A percentile compares a stretch with the other conserved stretches of the same genome.
Evolutionary conservation across 768 basidiomycete species (phyloP).

Genomic region (Imleria badia): DNA sequence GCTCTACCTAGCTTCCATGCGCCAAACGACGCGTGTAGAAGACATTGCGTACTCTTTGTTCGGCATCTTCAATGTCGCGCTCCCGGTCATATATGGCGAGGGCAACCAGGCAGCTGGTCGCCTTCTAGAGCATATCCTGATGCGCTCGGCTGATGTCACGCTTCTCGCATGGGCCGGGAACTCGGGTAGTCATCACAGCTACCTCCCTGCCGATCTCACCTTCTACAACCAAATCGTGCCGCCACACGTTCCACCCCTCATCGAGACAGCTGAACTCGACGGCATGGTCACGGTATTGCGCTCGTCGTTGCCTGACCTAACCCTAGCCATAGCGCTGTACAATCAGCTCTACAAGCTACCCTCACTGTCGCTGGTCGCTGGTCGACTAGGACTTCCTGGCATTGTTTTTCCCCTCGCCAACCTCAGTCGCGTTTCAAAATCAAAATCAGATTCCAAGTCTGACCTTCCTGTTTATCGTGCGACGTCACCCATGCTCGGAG

Average conservation of each 20-base stretch:
- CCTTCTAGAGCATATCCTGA: conserved; percentile 5
- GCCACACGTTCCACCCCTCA: neutral
- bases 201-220: neutral
- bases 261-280: neutral
- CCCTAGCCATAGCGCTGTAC: neutral
- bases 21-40: neutral
- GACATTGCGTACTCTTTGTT: conserved; percentile 11
- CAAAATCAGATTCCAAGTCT: neutral
- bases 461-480: neutral
- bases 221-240: neutral
- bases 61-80: conserved; percentile 3
- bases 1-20: conserved; percentile 2
- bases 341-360: neutral
- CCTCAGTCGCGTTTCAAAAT: neutral
- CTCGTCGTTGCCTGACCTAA: neutral
- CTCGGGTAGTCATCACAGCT: neutral
- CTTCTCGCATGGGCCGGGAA: conserved; percentile 11
- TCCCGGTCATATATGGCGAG: conserved; percentile 11
- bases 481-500: neutral
- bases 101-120: conserved; percentile 3
- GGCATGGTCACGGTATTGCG: neutral
- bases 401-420: neutral
- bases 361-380: neutral
- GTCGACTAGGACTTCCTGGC: conserved; percentile 3
- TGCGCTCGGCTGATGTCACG: neutral